Conservation (phyloP, 352 stramenopile genomes). For the Phytophthora meadii region DNA sequence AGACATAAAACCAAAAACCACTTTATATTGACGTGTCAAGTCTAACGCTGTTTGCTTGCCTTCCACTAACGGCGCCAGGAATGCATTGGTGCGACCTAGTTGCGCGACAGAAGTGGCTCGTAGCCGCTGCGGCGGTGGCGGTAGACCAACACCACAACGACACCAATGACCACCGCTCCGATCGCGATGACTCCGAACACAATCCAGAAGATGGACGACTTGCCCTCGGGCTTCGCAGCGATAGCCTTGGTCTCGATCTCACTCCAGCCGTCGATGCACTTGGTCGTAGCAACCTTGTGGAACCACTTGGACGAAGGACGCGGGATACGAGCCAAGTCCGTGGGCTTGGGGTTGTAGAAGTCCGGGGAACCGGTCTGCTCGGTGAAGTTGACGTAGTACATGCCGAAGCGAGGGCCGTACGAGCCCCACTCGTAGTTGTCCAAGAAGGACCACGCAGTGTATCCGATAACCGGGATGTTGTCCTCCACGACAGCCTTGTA, state of each 20-base stretch:
- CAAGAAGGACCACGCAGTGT: slow-evolving; percentile 45
- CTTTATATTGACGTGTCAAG: slow-evolving; percentile 17
- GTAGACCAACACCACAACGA: slow-evolving; percentile 28
- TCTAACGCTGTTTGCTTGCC: neutral
- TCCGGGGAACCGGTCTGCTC: slow-evolving; percentile 31
- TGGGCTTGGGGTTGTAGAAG: slow-evolving; percentile 37
- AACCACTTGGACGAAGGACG: slow-evolving; percentile 54
- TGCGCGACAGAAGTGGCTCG: slow-evolving; percentile 29
- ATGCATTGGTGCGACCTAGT: slow-evolving; percentile 7
- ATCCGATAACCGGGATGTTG: slow-evolving; percentile 40
- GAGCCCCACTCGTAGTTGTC: slow-evolving; percentile 61
- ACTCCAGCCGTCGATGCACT: slow-evolving; percentile 39
- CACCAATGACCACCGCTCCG: slow-evolving; percentile 23
- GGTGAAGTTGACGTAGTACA: slow-evolving; percentile 75
- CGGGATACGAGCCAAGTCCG: slow-evolving; percentile 45
- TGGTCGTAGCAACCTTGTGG: slow-evolving; percentile 36
- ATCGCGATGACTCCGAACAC: slow-evolving; percentile 27
- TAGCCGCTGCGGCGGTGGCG: slow-evolving; percentile 34
- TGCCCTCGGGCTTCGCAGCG: slow-evolving; percentile 13
- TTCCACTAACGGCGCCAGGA: neutral
- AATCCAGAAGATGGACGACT: slow-evolving; percentile 28
- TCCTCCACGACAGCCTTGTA: slow-evolving; percentile 47
- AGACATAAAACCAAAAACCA: neutral
- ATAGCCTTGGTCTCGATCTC: slow-evolving; percentile 26
- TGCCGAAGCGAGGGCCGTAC: slow-evolving; percentile 59